Evolutionary conservation across 805 yeast species (phyloP), one percentile per base, ranked within the genome.

Genomic region (Candida patagonica): DNA sequence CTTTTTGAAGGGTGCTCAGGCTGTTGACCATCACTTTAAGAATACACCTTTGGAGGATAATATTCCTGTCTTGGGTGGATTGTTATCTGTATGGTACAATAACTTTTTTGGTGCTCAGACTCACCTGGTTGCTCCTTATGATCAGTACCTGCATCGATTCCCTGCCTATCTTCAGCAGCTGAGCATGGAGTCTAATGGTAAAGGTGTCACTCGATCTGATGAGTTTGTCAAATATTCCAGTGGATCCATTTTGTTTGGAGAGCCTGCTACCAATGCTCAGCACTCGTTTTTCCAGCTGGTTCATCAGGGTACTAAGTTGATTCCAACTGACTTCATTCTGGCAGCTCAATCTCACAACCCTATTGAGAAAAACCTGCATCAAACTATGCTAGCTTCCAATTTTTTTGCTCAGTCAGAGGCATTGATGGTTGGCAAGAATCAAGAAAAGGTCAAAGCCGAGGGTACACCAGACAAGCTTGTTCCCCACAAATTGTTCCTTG

Each of bases 291-390:
- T 92, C 89, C 98, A 92, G 71, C 77, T 92, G 66, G 95, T 92
- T 44, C 98, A 92, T 70, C 98, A 92, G 72, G 98, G 98, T 63
- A 87, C 97, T 51, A 92, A 92, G 71, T 71, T 88, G 62, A 92
- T 92, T 53, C 98, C 98, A 55, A 70, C 97, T 26, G 98, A 92
- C 66, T 92, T 92, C 71, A 86, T 92, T 60, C 67, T 92, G 53
- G 96, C 97, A 56, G 97, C 98, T 42, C 78, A 86, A 70, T 85
- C 96, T 40, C 97, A 92, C 72, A 92, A 92, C 78, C 98, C 97
- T 59, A 80, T 89, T 55, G 94, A 85, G 67, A 63, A 74, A 65
- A 87, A 89, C 74, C 71, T 85, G 60, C 98, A 92, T 73, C 98
- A 92, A 74, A 76, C 74, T 62, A 87, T 92, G 96, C 76, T 92